These are phyloP conservation scores for Arthrobotrys sinensis DNA, from an alignment of 2,329 filamentous ascomycete genomes.

Conservation along the genomic window DNA sequence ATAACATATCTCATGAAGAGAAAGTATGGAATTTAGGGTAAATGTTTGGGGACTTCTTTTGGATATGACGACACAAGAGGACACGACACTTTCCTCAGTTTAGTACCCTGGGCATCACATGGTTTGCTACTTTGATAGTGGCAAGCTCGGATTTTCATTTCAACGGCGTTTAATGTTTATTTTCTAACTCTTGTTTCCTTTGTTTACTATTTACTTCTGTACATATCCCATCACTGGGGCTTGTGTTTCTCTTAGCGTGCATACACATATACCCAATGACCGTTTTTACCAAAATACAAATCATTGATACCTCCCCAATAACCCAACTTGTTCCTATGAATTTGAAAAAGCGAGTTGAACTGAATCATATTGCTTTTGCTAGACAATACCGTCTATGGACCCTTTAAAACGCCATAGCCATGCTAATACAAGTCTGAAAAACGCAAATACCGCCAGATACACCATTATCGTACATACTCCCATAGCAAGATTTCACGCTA, in stretches of 20 bases:
- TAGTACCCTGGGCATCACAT: constrained; percentile 2
- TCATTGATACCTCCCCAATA: background rate
- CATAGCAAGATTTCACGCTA: background rate
- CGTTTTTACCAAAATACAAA: constrained; percentile 16
- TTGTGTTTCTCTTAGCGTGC: constrained; percentile 30
- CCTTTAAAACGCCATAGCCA: constrained; percentile 16
- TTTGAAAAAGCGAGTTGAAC: background rate
- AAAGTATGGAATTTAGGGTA: background rate
- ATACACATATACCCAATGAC: constrained; percentile 47
- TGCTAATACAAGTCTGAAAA: constrained; percentile 11
- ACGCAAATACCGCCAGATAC: constrained; percentile 5
- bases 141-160: constrained; percentile 15
- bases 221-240: constrained; percentile 35
- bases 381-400: background rate
- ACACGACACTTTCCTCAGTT: background rate
- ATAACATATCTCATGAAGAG: background rate
- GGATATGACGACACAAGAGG: constrained; percentile 5
- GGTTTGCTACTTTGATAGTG: constrained; percentile 43
- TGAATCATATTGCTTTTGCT: background rate
- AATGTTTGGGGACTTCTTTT: background rate
- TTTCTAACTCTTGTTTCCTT: constrained; percentile 4
- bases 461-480: constrained; percentile 8
- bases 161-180: constrained; percentile 28
- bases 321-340: too few species aligned
- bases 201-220: constrained; percentile 36